These are phyloP conservation scores for Mucor circinelloides DNA, from an alignment of 371 early-diverging fungal species.

Conservation along the genomic window DNA sequence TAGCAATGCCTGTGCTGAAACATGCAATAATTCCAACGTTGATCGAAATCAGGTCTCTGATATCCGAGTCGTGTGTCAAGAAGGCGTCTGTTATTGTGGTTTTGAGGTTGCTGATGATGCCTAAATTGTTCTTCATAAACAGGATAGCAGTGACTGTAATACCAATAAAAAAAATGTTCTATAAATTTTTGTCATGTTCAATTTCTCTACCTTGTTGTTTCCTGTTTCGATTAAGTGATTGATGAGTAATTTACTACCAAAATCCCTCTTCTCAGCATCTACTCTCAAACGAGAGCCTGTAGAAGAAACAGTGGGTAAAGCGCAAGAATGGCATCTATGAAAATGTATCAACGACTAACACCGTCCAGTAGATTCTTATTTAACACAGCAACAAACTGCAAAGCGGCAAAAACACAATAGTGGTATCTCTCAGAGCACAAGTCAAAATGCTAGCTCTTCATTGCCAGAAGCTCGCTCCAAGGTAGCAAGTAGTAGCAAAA, in stretches of 20 bases:
- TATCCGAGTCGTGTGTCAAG: constrained; percentile 14
- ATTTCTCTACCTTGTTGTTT: background rate
- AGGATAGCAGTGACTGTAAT: constrained; percentile 5
- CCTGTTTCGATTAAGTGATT: background rate
- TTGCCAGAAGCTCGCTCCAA: background rate
- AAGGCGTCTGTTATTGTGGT: constrained; percentile 16
- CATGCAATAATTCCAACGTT: background rate
- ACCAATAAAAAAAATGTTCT: background rate
- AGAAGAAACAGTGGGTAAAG: constrained; percentile 3
- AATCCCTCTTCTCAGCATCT: constrained; percentile 26
- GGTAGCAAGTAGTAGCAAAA: background rate
- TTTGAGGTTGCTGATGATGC: constrained; percentile 8
- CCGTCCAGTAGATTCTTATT: background rate
- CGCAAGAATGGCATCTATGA: background rate
- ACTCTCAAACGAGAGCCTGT: constrained; percentile 22
- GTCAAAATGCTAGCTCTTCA: background rate
- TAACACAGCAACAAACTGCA: background rate
- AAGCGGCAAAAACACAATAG: background rate
- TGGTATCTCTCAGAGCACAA: background rate
- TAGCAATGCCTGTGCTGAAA: background rate
- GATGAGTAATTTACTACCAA: constrained; percentile 14
- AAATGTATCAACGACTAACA: background rate
- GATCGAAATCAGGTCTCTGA: background rate
- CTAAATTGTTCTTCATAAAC: background rate
- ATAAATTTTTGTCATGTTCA: background rate